Conservation (phyloP, 2,329 filamentous ascomycete genomes). For the Dactylellina haptotyla region DNA sequence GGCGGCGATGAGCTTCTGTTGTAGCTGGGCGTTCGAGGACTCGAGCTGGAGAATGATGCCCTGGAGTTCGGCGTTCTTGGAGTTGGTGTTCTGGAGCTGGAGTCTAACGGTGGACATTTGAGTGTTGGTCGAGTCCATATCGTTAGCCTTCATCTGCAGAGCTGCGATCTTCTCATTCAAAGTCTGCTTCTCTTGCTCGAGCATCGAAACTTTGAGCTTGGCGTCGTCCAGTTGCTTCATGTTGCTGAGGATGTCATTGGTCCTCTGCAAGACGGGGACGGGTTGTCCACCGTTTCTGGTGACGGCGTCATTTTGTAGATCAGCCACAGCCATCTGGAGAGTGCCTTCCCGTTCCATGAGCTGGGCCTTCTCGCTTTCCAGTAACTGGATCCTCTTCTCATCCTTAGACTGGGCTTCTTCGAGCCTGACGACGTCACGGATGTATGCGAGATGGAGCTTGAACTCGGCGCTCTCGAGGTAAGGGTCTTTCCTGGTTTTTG, state of each 20-base stretch:
- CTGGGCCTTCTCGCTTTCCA: slow-evolving; percentile 29
- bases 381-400: slow-evolving; percentile 32
- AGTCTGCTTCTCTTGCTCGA: slow-evolving; percentile 50
- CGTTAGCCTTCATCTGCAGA: slow-evolving; percentile 47
- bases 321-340: slow-evolving; percentile 41
- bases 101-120: slow-evolving; percentile 44
- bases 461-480: slow-evolving; percentile 55
- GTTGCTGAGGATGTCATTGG: slow-evolving; percentile 44
- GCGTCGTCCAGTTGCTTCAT: slow-evolving; percentile 51
- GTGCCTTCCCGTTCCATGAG: slow-evolving; percentile 38
- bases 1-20: slow-evolving; percentile 36
- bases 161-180: slow-evolving; percentile 39
- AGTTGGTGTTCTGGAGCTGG: slow-evolving; percentile 46
- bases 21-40: slow-evolving; percentile 28
- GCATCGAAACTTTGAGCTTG: slow-evolving; percentile 48
- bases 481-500: slow-evolving; percentile 44
- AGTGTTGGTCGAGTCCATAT: slow-evolving; percentile 28
- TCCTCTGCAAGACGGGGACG: slow-evolving; percentile 33
- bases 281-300: slow-evolving; percentile 38
- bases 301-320: slow-evolving; percentile 46
- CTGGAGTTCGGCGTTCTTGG: slow-evolving; percentile 46
- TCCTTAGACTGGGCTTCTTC: slow-evolving; percentile 42
- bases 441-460: slow-evolving; percentile 53
- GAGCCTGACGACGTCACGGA: slow-evolving; percentile 42
- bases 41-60: slow-evolving; percentile 46